phyloP scores from a whole-genome alignment of 495 filamentous ascomycete species.

The Gamarada debralockiae region DNA sequence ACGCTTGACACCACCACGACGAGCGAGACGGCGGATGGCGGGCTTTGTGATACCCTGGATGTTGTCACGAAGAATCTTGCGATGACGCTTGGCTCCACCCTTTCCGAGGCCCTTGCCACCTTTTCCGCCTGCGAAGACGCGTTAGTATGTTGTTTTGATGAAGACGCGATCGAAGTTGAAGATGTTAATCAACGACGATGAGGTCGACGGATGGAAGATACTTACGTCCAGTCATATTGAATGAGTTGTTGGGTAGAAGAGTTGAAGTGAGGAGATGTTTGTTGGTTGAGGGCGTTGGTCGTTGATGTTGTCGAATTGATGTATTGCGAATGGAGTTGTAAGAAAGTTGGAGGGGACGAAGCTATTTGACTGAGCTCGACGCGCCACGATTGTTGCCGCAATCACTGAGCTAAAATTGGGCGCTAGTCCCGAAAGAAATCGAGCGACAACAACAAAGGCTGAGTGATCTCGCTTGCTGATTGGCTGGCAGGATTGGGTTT shows the following conservation, averaged over 20 bases:
- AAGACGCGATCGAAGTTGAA: slow-evolving; percentile 1
- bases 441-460: not conserved
- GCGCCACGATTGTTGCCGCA: slow-evolving; percentile 14
- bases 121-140: slow-evolving; percentile 67
- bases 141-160: slow-evolving; percentile 18
- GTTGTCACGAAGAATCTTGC: slow-evolving; percentile 99
- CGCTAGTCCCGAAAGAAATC: slow-evolving; percentile 15
- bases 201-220: not conserved
- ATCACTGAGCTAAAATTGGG: slow-evolving; percentile 11
- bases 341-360: slow-evolving; percentile 2
- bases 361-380: slow-evolving; percentile 22
- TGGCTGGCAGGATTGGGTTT: not conserved
- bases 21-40: slow-evolving; percentile 99
- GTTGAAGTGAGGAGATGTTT: slow-evolving; percentile 7
- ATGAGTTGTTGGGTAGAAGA: slow-evolving; percentile 3
- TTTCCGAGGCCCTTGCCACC: slow-evolving; percentile 95
- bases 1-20: slow-evolving; percentile 99
- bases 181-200: not conserved
- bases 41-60: slow-evolving; percentile 99
- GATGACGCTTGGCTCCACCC: slow-evolving; percentile 86
- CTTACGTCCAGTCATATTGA: slow-evolving; percentile 31
- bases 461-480: slow-evolving; percentile 4
- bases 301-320: slow-evolving; percentile 13
- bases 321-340: slow-evolving; percentile 11
- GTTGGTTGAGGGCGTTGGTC: not conserved